Evolutionary conservation across 495 filamentous ascomycete species (phyloP), one percentile per base, ranked within the genome.

Genomic region (Xylaria telfairii): DNA sequence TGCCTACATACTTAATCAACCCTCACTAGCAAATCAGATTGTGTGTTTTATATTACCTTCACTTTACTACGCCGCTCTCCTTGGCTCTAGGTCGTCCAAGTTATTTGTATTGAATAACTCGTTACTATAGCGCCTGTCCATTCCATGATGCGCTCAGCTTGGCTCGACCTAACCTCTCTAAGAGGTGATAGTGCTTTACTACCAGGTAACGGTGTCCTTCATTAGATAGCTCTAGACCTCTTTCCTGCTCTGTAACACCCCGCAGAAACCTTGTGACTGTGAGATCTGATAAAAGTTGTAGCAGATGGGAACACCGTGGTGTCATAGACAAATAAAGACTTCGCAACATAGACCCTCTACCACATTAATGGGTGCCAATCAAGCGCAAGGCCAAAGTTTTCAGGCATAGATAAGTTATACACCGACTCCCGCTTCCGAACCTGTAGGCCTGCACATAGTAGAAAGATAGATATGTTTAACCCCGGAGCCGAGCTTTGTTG

Each of bases 161-260:
- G 42, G 47, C 64, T 34, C 24, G 30, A n/a, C 24, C 51, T 30
- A 37, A 57, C 65, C 39, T 56, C 7, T 42, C 49, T 56, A 57
- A 46, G 39, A 30, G 51, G 51, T 7, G 37, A 57, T 26, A n/a
- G 30, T n/a, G 42, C 17, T 19, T 56, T 46, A 13, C 34, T 26
- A 26, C 21, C 4, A n/a, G 42, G 30, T 30, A 62, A 41, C 5
- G 30, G 30, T 13, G 21, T 61, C 44, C 42, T 53, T 28, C 21
- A 7, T 62, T 63, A 15, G 21, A 24, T 39, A 30, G 21, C 9
- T 34, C 32, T 21, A 56, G 34, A 21, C 42, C 19, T 30, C 28
- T 53, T 68, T 21, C 13, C 41, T 34, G 39, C 51, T 46, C 60
- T 56, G 13, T 37, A 56, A 70, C 68, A 47, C 68, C 68, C 37